Conservation (phyloP, 306 rosid genomes). For the Dalbergia cochinchinensis region DNA sequence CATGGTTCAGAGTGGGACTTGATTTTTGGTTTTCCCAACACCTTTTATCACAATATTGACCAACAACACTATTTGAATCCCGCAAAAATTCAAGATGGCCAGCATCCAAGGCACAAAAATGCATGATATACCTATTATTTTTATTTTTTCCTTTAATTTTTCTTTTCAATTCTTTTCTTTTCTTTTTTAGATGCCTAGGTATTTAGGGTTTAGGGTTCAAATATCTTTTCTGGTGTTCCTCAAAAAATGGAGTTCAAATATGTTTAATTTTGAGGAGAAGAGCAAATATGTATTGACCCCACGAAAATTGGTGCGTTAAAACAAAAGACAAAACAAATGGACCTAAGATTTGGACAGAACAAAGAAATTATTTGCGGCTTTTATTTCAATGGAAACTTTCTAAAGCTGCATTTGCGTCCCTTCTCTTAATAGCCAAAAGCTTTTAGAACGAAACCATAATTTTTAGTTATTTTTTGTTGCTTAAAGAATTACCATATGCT, state of each 20-base stretch:
- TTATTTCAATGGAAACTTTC: constrained; percentile 37
- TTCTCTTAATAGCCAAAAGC: constrained; percentile 2
- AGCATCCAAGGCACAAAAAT: too few species aligned
- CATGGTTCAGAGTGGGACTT: constrained; percentile 45
- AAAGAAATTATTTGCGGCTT: constrained; percentile 26
- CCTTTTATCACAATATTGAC: constrained; percentile 16
- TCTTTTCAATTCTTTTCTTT: too few species aligned
- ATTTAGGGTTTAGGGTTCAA: too few species aligned
- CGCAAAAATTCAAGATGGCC: too few species aligned
- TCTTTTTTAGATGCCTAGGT: too few species aligned
- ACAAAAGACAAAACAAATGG: neutral
- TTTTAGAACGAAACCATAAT: neutral
- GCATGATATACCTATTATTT: too few species aligned
- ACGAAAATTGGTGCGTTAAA: constrained; percentile 11
- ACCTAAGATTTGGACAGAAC: constrained; percentile 31
- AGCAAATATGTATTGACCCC: constrained; percentile 18
- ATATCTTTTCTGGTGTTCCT: too few species aligned
- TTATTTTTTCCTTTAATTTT: too few species aligned
- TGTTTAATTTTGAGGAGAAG: neutral
- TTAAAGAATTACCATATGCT: neutral
- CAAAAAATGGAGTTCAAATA: too few species aligned
- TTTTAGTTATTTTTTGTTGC: neutral
- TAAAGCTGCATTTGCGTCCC: constrained; percentile 28
- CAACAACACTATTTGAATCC: too few species aligned
- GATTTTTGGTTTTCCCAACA: constrained; percentile 32